phyloP scores from a whole-genome alignment of 495 filamentous ascomycete genomes.

The Aspergillus cavernicola region DNA sequence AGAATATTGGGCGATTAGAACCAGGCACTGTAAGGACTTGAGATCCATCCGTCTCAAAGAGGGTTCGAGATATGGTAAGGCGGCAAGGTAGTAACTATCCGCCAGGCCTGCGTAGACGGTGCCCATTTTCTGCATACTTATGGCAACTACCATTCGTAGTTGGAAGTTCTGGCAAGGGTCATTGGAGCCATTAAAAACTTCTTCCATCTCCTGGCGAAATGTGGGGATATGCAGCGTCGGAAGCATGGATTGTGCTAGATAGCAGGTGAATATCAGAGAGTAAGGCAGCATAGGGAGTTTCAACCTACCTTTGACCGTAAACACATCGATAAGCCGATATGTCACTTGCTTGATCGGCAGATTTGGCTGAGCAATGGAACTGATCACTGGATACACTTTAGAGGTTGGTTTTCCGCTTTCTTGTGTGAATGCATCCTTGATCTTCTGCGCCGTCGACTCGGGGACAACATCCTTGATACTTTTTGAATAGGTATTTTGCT shows the following conservation, averaged over 20 bases:
- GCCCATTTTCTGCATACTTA: constrained; percentile 86
- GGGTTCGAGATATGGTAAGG: constrained; percentile 73
- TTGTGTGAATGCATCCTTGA: constrained; percentile 52
- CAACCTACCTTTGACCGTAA: constrained; percentile 72
- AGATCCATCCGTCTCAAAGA: constrained; percentile 77
- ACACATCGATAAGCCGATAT: constrained; percentile 72
- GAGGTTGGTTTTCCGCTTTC: constrained; percentile 60
- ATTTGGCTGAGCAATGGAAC: constrained; percentile 62
- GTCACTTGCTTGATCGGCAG: constrained; percentile 65
- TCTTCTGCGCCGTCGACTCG: constrained; percentile 56
- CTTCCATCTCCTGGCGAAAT: constrained; percentile 70
- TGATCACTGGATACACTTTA: constrained; percentile 74
- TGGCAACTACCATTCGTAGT: constrained; percentile 83
- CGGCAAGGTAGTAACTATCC: constrained; percentile 87
- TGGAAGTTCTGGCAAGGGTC: constrained; percentile 84
- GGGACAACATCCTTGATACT: constrained; percentile 86
- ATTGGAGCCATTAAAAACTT: constrained; percentile 69
- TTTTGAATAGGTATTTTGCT: constrained; percentile 76
- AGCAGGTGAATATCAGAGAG: constrained; percentile 9
- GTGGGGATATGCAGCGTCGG: constrained; percentile 81
- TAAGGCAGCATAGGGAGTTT: not conserved
- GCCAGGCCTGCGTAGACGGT: constrained; percentile 77
- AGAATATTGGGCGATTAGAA: constrained; percentile 86
- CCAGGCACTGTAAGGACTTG: constrained; percentile 83
- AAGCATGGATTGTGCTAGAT: constrained; percentile 74